These are phyloP conservation scores for Tylopilus sp. DNA, from an alignment of 768 basidiomycete genomes.

Conservation along the genomic window DNA sequence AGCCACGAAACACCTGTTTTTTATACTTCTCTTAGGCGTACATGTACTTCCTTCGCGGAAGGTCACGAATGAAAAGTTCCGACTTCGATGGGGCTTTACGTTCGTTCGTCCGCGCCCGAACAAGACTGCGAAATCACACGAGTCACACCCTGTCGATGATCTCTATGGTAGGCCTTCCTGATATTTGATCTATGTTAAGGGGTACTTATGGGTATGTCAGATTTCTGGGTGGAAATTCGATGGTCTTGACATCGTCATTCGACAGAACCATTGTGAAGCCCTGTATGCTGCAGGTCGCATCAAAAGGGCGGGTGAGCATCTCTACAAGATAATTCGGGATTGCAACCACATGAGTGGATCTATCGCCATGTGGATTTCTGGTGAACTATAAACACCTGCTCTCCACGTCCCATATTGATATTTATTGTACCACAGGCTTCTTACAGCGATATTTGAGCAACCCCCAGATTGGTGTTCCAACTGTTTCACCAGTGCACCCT, in stretches of 20 bases:
- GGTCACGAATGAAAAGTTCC: background rate
- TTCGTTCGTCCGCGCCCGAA: background rate
- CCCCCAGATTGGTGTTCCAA: too few species aligned
- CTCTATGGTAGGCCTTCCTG: background rate
- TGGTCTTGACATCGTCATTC: background rate
- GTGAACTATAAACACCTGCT: background rate
- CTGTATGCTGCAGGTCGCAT: background rate
- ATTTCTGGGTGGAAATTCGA: background rate
- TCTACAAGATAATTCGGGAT: background rate
- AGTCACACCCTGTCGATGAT: background rate
- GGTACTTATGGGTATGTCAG: background rate
- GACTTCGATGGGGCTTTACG: background rate
- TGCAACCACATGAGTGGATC: too few species aligned
- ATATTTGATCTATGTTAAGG: background rate
- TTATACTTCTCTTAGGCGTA: background rate
- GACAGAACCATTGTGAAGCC: background rate
- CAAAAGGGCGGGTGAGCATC: background rate
- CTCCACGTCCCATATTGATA: too few species aligned
- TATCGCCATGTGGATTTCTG: background rate
- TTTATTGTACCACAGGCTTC: too few species aligned
- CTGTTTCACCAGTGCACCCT: too few species aligned
- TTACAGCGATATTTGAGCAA: too few species aligned
- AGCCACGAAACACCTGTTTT: too few species aligned
- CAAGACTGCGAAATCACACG: background rate
- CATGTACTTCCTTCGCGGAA: constrained; percentile 3